These are phyloP conservation scores for Medicago arabica DNA, from an alignment of 306 rosid genomes.

Conservation along the genomic window DNA sequence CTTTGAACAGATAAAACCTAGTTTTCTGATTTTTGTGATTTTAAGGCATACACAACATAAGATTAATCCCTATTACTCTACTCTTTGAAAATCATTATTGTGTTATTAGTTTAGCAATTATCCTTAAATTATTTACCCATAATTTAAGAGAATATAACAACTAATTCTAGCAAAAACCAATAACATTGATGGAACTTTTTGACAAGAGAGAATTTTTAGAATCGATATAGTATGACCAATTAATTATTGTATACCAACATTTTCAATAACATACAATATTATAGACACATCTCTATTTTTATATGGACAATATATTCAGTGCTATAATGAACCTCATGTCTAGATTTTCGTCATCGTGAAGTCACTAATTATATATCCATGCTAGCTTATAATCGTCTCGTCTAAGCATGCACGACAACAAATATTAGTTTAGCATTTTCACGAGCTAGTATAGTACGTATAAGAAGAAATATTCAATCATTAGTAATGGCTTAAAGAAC, in stretches of 20 bases:
- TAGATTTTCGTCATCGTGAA: constrained; percentile 45
- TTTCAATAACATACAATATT: not conserved
- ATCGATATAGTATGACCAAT: constrained; percentile 16
- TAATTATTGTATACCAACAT: constrained; percentile 6
- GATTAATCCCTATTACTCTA: too few relatives aligned
- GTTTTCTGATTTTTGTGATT: too few relatives aligned
- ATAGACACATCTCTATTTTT: constrained; percentile 12
- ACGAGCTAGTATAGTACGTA: constrained; percentile 19
- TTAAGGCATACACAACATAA: too few relatives aligned
- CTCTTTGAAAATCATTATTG: not conserved
- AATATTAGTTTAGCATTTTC: constrained; percentile 24
- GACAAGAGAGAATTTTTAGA: constrained; percentile 1
- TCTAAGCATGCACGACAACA: constrained; percentile 45
- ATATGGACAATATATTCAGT: constrained; percentile 36
- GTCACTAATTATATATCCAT: constrained; percentile 30
- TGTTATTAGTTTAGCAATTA: not conserved
- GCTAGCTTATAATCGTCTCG: constrained; percentile 21
- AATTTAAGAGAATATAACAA: constrained; percentile 32
- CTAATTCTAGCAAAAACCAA: constrained; percentile 6
- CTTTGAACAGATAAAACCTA: too few relatives aligned
- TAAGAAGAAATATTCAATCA: constrained; percentile 32
- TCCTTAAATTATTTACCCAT: constrained; percentile 18
- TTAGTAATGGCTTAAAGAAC: constrained; percentile 52
- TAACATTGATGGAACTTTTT: constrained; percentile 38
- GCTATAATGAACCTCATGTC: constrained; percentile 44